Evolutionary conservation across 2,329 filamentous ascomycete genomes (phyloP).

Genomic region (Colletotrichum scovillei): DNA sequence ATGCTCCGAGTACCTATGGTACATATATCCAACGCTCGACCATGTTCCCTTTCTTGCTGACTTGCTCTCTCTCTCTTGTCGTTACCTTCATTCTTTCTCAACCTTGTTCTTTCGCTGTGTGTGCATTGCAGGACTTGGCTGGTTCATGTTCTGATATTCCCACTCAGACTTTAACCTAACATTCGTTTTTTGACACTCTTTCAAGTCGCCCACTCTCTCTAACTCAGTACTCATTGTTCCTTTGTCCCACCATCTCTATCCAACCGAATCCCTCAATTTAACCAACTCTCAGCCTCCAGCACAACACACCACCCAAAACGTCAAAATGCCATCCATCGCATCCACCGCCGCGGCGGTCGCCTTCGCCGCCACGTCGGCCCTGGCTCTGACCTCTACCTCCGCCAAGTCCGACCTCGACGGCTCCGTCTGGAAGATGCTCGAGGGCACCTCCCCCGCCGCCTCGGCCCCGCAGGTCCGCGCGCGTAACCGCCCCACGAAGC

Average conservation of each 20-base stretch:
- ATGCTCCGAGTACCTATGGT: neutral
- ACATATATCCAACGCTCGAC: neutral
- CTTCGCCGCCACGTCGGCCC: conserved; percentile 37
- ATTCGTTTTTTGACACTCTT: neutral
- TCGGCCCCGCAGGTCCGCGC: neutral
- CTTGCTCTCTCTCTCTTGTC: neutral
- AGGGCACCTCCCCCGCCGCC: neutral
- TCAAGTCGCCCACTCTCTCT: neutral
- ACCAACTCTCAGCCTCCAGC: too few relatives aligned
- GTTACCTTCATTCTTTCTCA: neutral
- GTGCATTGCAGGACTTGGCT: neutral
- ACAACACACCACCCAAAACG: neutral
- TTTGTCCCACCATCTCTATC: neutral
- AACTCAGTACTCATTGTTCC: too few relatives aligned
- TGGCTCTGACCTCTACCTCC: conserved; percentile 37
- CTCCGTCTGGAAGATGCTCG: conserved; percentile 40
- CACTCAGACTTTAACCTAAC: neutral
- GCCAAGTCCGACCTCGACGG: conserved; percentile 41
- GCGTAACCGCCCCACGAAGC: conserved; percentile 42
- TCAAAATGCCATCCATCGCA: conserved; percentile 39
- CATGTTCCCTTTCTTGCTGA: neutral
- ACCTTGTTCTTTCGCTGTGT: neutral
- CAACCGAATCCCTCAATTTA: too few relatives aligned
- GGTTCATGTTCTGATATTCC: conserved; percentile 9
- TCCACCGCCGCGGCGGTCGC: conserved; percentile 36